Evolutionary conservation across 306 rosid species (phyloP), one percentile per base, ranked within the genome.

Genomic region (Malus fusca): DNA sequence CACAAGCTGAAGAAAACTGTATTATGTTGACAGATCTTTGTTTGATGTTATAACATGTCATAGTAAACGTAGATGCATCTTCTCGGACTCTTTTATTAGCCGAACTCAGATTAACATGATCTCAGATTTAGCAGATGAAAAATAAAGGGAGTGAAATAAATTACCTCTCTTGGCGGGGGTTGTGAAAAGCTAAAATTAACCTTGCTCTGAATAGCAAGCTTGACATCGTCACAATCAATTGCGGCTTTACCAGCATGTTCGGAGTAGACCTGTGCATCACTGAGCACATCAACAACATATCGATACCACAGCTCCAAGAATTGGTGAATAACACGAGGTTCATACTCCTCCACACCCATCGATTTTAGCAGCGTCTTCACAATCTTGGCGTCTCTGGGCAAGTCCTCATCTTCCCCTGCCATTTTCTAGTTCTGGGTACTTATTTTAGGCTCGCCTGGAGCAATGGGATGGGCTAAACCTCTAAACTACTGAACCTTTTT

Each of bases 121-220:
- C 68, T 17, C 25, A 37, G 60, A 15, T 28, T 25, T 61, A 19
- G 8, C 69, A 26, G 19, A 28, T 11, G 30, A 40, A 44, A 42
- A 33, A 43, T 51, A 10, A 61, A 25, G 61, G 44, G 26, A 25
- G 6, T 33, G 75, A 60, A 65, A 35, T 1, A 28, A 55, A 71
- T 73, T 90, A 95, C 99, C 97, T 95, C 99, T 40, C 99, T 83
- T 25, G 97, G 97, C 33, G 99, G 97, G 71, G 99, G 97, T 48
- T 92, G 99, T 1, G 97, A 92, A 88, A 95, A 95, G 86, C 96
- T 95, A 81, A 87, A 90, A 78, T 92, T 92, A 65, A 89, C 93
- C 84, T 95, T 90, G 35, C 97, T 87, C 71, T 95, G 99, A 85
- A 90, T 89, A 5, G 99, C 96, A 71, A 92, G 97, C 90, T 92